Evolutionary conservation across 2,329 filamentous ascomycete genomes (phyloP), one percentile per base, ranked within the genome.

Genomic region (Penicillium sp.): DNA sequence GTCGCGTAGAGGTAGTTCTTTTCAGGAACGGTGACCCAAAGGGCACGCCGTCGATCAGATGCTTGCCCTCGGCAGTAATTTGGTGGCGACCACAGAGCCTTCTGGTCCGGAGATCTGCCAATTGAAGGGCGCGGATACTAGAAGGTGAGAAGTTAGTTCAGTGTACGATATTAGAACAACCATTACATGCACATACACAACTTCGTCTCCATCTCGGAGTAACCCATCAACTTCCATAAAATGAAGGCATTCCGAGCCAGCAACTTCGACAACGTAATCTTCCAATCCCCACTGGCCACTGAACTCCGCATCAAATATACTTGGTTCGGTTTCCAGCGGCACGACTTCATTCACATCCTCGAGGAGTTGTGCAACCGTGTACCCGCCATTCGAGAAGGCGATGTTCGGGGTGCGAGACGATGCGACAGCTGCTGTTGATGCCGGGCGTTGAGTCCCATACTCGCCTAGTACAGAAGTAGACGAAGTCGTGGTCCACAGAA

Each of bases 241-340:
- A 76, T 97, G 93, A 56, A 97, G 77, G 67, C 91, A 94, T 75
- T 97, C 93, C 64, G 90, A 97, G 46, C 84, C 86, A n/a, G 82
- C 82, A 4, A 96, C 81, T 74, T 95, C 90, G 31, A 96, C 90
- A 9, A 84, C 84, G 73, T 97, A 97, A 71, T 97, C 91, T 69
- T 97, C 93, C 4, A 96, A 77, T 0, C 91, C 91, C 91, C 91
- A 96, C 59, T 91, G 72, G 9, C 76, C 75, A 48, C 73, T 75
- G 41, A 61, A 67, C 38, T 73, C 71, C 9, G 68, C 62, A 43
- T 71, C 69, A 40, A 71, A 68, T 27, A 67, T 56, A 21, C 58
- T 69, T 3, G 69, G 67, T 41, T 82, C 82, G 56, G 87, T 86
- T 77, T 96, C 92, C 0, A 97, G 84, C 0, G 93, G 92, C 2